Conservation (phyloP, 23 red algal species). For the Pyropia yezoensis region DNA sequence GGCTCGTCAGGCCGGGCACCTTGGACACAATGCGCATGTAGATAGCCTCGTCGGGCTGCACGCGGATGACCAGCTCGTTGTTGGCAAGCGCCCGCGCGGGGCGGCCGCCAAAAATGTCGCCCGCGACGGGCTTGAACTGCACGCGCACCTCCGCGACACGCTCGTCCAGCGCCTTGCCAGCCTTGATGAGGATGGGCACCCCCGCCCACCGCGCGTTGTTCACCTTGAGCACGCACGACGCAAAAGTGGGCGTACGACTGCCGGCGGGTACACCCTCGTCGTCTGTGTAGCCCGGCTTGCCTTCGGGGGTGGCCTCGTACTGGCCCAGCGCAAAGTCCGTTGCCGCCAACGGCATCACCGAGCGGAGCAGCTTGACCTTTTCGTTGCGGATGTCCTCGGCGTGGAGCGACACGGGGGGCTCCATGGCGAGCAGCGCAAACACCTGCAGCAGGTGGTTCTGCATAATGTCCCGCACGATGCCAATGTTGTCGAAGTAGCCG, state of each 20-base stretch:
- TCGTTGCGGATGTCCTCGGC: slow-evolving; percentile 89
- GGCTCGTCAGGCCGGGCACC: slow-evolving; percentile 84
- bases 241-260: slow-evolving; percentile 83
- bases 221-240: slow-evolving; percentile 80
- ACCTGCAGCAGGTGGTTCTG: slow-evolving; percentile 96
- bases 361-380: slow-evolving; percentile 87
- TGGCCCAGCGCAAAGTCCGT: slow-evolving; percentile 81
- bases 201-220: slow-evolving; percentile 86
- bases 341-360: slow-evolving; percentile 36
- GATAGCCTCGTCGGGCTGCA: slow-evolving; percentile 95
- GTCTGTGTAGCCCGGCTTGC: slow-evolving; percentile 51
- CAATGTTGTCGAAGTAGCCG: slow-evolving; percentile 93
- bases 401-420: slow-evolving; percentile 60
- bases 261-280: slow-evolving; percentile 69
- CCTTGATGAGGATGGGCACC: slow-evolving; percentile 86
- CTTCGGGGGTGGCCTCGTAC: slow-evolving; percentile 47
- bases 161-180: slow-evolving; percentile 91
- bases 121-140: slow-evolving; percentile 63
- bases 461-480: slow-evolving; percentile 98
- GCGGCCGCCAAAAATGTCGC: slow-evolving; percentile 38
- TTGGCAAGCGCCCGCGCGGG: slow-evolving; percentile 13
- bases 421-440: slow-evolving; percentile 86
- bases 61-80: slow-evolving; percentile 86
- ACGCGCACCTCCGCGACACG: slow-evolving; percentile 83
- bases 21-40: slow-evolving; percentile 81